Evolutionary conservation across 2,329 filamentous ascomycete species (phyloP), one percentile per base, ranked within the genome.

Genomic region (Graphilbum fragrans): DNA sequence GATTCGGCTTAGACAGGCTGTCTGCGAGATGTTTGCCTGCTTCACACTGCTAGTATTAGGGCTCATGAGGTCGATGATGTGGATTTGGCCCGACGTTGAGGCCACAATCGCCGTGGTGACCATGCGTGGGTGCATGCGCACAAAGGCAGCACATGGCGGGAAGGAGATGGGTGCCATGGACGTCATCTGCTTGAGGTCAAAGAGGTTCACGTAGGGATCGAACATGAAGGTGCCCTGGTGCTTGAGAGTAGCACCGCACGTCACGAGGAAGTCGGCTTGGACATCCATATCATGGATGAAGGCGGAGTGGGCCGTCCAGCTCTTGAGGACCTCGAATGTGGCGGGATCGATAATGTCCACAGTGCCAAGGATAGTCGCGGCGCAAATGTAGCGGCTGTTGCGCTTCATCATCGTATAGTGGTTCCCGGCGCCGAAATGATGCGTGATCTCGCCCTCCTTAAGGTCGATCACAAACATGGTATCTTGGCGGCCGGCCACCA

Each of bases 271-370:
- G 58, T 96, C 90, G 54, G 92, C 86, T 55, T 92, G 85, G 9
- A 88, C 86, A 63, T 98, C 92, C 85, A 98, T 95, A 58, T 96
- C 90, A 58, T 86, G 94, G 57, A 98, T 85, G 39, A 80, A 76
- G 9, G 86, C 84, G 2, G 82, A 81, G 56, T 98, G 92, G 1
- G 90, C 87, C 56, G 86, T 86, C 84, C 92, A 98, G 11, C 77
- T 77, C 57, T 90, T 93, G 50, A 92, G 69, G 5, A 94, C 72
- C 34, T 76, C 73, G 54, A 94, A 84, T 42, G 72, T 85, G 41
- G 76, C 67, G 1, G 88, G 76, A 55, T 94, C 90, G 19, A 98
- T 69, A 23, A 95, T 80, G 59, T 96, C 81, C 37, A 98, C 82
- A 17, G 77, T 75, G 35, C 92, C 92, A 35, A 69, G 80, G 48